Conservation (phyloP, 2,329 filamentous ascomycete species). For the Periconia sp. region DNA sequence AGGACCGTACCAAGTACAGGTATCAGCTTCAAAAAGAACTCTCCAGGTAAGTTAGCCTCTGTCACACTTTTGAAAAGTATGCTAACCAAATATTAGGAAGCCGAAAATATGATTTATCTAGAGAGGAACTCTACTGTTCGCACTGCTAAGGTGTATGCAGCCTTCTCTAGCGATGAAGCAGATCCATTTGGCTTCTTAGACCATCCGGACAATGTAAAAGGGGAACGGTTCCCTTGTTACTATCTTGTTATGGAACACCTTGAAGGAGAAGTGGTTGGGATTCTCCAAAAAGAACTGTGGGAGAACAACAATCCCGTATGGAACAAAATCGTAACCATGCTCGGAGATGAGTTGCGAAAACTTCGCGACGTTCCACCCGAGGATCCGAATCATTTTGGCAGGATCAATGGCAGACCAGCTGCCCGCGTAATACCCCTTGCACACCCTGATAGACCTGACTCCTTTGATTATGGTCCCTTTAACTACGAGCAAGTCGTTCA, state of each 20-base stretch:
- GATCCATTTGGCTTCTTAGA: slow-evolving; percentile 3
- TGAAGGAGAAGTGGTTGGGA: neutral
- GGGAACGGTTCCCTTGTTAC: neutral
- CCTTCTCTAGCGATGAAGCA: slow-evolving; percentile 1
- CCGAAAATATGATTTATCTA: slow-evolving; percentile 6
- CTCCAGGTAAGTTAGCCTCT: slow-evolving; percentile 1
- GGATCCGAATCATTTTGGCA: slow-evolving; percentile 1
- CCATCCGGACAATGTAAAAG: neutral
- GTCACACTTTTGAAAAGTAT: neutral
- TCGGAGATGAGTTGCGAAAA: slow-evolving; percentile 1
- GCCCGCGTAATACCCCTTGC: neutral
- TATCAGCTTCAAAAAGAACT: neutral
- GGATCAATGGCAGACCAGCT: slow-evolving; percentile 1
- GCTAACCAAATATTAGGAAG: slow-evolving; percentile 2
- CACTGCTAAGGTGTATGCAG: slow-evolving; percentile 5
- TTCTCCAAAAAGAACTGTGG: neutral
- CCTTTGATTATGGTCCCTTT: slow-evolving; percentile 1
- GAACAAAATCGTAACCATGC: neutral
- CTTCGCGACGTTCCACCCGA: slow-evolving; percentile 1
- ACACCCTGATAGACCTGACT: neutral
- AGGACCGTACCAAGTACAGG: neutral
- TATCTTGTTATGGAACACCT: slow-evolving; percentile 4
- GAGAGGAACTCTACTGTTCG: slow-evolving; percentile 6
- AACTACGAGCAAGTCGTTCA: neutral
- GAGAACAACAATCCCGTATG: neutral